Evolutionary conservation across 495 filamentous ascomycete genomes (phyloP), one percentile per base, ranked within the genome.

Genomic region (Trichoderma gamsii): DNA sequence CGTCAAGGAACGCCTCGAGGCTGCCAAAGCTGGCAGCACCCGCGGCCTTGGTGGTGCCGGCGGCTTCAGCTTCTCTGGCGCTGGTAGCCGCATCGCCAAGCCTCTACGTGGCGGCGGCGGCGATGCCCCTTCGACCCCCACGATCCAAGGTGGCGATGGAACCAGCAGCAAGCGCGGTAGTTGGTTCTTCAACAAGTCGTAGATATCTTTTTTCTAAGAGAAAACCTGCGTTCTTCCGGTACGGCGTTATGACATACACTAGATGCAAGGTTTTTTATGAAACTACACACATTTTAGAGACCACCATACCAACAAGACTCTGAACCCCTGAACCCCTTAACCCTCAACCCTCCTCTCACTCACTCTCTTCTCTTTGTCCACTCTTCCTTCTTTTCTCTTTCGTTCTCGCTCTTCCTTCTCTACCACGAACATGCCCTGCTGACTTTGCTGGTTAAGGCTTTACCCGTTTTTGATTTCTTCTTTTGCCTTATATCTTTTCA

Each of bases 1-100:
- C 67, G 95, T 99, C 76, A 98, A 97, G 81, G 95, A 98, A 79
- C 90, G 95, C 70, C 88, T 98, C 67, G 95, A 98, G 78, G 93
- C 93, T 66, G 95, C 92, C 72, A 99, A 97, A 79, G 85, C 88
- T 66, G 92, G 92, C 71, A 91, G 88, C 67, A 94, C 93, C 15
- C 89, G 92, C 69, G 90, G 90, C 65, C 84, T 97, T 41, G 85
- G 88, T 67, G 84, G 88, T 63, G 84, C 84, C 66, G 77, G 83
- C 69, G 86, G 86, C 70, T 93, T 96, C 79, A 92, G 83, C 76
- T 91, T 95, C 75, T 85, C 85, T 67, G 85, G 86, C 69, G 84
- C 82, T 27, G 89, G 89, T 49, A 92, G 91, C 69, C 84, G 94
- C 71, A 98, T 99, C 74, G 95, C 94, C 66, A 99, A 99, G 79